Percentiles rank a stretch among this genome's conserved stretches.
These are phyloP conservation scores for Logfia minima DNA, from an alignment of 129 eudicot genomes.

Conservation along the genomic window DNA sequence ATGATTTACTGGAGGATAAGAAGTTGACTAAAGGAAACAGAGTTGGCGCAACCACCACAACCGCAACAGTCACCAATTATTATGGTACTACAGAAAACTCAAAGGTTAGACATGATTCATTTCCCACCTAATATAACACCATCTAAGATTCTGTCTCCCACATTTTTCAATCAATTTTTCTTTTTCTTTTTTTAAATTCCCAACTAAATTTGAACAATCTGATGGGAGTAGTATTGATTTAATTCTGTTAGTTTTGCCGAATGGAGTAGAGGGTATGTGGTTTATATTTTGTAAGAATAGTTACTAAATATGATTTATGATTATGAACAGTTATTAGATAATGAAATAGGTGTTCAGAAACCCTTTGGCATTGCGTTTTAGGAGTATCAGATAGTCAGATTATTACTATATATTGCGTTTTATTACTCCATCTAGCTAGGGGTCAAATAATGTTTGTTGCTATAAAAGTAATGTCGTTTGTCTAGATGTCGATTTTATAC, in stretches of 20 bases:
- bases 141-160: background rate
- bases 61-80: constrained; percentile 13
- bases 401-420: too few relatives aligned
- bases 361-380: too few relatives aligned
- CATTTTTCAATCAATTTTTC: too few relatives aligned
- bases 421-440: too few relatives aligned
- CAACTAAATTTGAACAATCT: background rate
- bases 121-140: background rate
- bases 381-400: too few relatives aligned
- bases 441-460: too few relatives aligned
- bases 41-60: constrained; percentile 36
- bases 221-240: background rate
- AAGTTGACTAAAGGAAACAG: constrained; percentile 20
- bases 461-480: too few relatives aligned
- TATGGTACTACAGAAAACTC: constrained; percentile 30
- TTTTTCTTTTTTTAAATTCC: background rate
- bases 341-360: too few relatives aligned
- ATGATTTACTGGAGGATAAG: constrained; percentile 2
- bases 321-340: too few relatives aligned
- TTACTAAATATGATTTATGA: background rate
- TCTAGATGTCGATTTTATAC: too few relatives aligned
- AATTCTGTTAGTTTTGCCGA: background rate
- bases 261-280: background rate
- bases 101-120: constrained; percentile 41
- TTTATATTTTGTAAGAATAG: too few relatives aligned